These are phyloP conservation scores for Tubosaeta sp. DNA, from an alignment of 768 basidiomycete genomes.

Conservation along the genomic window DNA sequence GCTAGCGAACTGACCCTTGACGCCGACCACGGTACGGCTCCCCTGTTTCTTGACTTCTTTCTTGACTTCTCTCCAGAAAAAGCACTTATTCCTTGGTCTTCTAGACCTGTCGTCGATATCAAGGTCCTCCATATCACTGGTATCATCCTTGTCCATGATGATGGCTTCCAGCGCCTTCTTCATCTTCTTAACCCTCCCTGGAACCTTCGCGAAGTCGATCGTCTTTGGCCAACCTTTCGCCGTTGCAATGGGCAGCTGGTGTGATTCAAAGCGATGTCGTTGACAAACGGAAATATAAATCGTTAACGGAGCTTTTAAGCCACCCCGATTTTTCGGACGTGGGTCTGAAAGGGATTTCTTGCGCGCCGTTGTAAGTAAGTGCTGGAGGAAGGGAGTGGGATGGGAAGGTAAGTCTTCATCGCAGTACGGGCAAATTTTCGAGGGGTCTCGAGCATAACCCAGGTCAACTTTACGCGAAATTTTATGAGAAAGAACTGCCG, in stretches of 20 bases:
- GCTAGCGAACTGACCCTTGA: constrained; percentile 69
- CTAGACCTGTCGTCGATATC: not conserved
- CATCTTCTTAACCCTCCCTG: constrained; percentile 51
- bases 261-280: constrained; percentile 72
- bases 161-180: constrained; percentile 43
- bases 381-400: constrained; percentile 56
- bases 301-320: constrained; percentile 47
- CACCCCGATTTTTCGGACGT: constrained; percentile 65
- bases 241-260: constrained; percentile 68
- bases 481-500: not conserved
- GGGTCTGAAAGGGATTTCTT: constrained; percentile 56
- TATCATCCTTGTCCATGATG: constrained; percentile 42
- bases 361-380: constrained; percentile 48
- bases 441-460: constrained; percentile 53
- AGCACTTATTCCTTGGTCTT: constrained; percentile 38
- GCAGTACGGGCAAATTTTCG: constrained; percentile 75
- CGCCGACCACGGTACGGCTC: constrained; percentile 58
- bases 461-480: constrained; percentile 42
- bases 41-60: constrained; percentile 63
- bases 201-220: constrained; percentile 61
- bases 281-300: constrained; percentile 69
- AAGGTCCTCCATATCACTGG: constrained; percentile 18
- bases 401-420: constrained; percentile 61
- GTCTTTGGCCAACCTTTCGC: constrained; percentile 70
- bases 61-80: constrained; percentile 69